These are phyloP conservation scores for Aaosphaeria pasadenensis DNA, from an alignment of 2,329 filamentous ascomycete species.

Conservation along the genomic window DNA sequence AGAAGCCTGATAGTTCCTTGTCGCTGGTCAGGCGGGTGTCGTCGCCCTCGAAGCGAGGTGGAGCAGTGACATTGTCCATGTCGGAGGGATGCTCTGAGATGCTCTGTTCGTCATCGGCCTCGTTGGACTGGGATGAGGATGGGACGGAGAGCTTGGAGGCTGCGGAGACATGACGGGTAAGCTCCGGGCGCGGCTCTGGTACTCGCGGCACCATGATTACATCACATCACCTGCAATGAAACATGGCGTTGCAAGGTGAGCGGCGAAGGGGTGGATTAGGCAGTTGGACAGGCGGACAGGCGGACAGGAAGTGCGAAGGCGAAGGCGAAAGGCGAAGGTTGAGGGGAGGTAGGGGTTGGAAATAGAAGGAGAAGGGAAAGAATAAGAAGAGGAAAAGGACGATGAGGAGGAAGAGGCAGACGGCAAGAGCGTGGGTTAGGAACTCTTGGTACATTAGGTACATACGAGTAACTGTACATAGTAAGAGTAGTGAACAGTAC, in stretches of 20 bases:
- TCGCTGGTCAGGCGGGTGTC: slow-evolving; percentile 83
- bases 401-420: too few species aligned
- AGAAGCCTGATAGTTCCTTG: slow-evolving; percentile 91
- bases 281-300: neutral
- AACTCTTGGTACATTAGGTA: too few species aligned
- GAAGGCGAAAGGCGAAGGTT: neutral
- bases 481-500: too few species aligned
- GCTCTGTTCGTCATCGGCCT: slow-evolving; percentile 44
- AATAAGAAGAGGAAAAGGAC: too few species aligned
- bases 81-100: slow-evolving; percentile 25
- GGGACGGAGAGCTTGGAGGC: slow-evolving; percentile 33
- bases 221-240: slow-evolving; percentile 20
- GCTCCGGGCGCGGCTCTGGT: slow-evolving; percentile 21
- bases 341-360: neutral
- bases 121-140: slow-evolving; percentile 37
- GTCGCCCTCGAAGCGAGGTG: slow-evolving; percentile 70
- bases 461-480: too few species aligned
- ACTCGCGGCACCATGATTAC: slow-evolving; percentile 29
- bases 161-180: slow-evolving; percentile 28
- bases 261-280: neutral
- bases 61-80: slow-evolving; percentile 30
- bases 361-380: too few species aligned
- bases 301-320: neutral
- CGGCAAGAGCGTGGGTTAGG: too few species aligned
- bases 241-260: slow-evolving; percentile 10